A percentile compares a stretch with the other conserved stretches of the same genome.
Conservation (phyloP, 768 basidiomycete species). For the Chalciporus pseudorubinellus region DNA sequence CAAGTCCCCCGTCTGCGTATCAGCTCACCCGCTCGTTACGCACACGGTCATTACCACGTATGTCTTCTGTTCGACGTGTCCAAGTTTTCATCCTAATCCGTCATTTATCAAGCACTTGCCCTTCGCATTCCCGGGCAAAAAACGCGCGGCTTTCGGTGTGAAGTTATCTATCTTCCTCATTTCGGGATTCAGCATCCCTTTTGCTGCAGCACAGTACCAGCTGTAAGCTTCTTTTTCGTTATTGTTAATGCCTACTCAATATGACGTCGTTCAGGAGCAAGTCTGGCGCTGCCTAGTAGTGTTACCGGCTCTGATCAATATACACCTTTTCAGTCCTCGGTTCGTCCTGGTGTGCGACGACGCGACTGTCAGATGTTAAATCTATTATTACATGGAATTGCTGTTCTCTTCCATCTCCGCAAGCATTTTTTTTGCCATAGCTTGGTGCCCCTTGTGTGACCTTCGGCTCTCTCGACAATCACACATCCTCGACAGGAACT, state of each 20-base stretch:
- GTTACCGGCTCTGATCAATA: conserved; percentile 8
- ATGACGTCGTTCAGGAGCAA: conserved; percentile 39
- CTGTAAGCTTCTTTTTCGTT: conserved; percentile 45
- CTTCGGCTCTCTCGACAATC: conserved; percentile 51
- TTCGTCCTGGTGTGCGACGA: conserved; percentile 1
- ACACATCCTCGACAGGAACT: conserved; percentile 61
- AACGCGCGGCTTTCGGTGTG: conserved; percentile 43
- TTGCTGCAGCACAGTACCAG: conserved; percentile 59
- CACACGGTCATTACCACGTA: conserved; percentile 60
- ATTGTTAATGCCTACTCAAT: conserved; percentile 1
- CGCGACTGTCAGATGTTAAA: neutral
- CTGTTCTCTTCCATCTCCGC: conserved; percentile 23
- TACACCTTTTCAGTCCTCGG: neutral
- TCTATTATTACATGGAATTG: conserved; percentile 15
- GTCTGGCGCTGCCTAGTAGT: conserved; percentile 24
- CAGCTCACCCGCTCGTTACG: conserved; percentile 39
- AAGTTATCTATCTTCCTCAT: conserved; percentile 39
- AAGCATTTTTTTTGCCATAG: conserved; percentile 33
- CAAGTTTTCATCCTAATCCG: conserved; percentile 1
- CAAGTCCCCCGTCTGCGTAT: conserved; percentile 32
- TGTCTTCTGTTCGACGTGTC: conserved; percentile 1
- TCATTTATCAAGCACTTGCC: conserved; percentile 47
- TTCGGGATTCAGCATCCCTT: conserved; percentile 65
- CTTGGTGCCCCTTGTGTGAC: conserved; percentile 38
- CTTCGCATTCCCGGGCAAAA: conserved; percentile 52